A percentile compares a stretch with the other conserved stretches of the same genome.
phyloP scores from a whole-genome alignment of 768 basidiomycete genomes.

The Auricularia heimuer region DNA sequence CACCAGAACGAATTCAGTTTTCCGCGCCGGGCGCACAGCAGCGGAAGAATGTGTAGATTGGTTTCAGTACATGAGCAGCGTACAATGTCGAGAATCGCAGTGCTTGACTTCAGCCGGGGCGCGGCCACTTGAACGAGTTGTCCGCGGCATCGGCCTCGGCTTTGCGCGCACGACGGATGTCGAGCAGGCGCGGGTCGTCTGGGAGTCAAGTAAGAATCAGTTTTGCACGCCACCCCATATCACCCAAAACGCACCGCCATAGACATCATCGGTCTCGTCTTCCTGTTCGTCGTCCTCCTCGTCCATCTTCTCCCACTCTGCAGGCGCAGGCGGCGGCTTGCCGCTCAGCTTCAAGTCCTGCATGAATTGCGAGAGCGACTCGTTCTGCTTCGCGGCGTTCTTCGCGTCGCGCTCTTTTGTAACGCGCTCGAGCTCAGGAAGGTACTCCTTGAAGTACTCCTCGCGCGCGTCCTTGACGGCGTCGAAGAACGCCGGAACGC shows the following conservation, averaged over 20 bases:
- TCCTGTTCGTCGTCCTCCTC: slow-evolving; percentile 43
- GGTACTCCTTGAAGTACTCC: slow-evolving; percentile 87
- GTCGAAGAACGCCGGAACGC: slow-evolving; percentile 83
- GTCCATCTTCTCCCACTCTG: slow-evolving; percentile 53
- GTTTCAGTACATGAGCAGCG: too few species aligned
- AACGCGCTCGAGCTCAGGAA: slow-evolving; percentile 77
- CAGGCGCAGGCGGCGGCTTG: slow-evolving; percentile 47
- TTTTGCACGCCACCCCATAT: slow-evolving; percentile 6
- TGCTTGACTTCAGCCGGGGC: slow-evolving; percentile 5
- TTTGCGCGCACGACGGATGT: background rate
- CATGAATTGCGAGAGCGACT: slow-evolving; percentile 70
- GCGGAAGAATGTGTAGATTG: too few species aligned
- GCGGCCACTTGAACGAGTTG: slow-evolving; percentile 8
- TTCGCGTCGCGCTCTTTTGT: slow-evolving; percentile 40
- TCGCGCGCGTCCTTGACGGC: slow-evolving; percentile 80
- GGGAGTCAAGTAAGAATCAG: background rate
- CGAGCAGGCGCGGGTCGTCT: background rate
- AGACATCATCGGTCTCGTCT: slow-evolving; percentile 43
- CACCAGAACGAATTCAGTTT: too few species aligned
- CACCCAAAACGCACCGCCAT: slow-evolving; percentile 12
- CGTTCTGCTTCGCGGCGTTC: slow-evolving; percentile 56
- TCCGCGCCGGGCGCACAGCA: too few species aligned
- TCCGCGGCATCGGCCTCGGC: background rate
- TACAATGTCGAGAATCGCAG: too few species aligned
- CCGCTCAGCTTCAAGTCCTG: slow-evolving; percentile 71